These are phyloP conservation scores for Fraxinus albicans DNA, from an alignment of 305 asterid genomes.

Conservation along the genomic window DNA sequence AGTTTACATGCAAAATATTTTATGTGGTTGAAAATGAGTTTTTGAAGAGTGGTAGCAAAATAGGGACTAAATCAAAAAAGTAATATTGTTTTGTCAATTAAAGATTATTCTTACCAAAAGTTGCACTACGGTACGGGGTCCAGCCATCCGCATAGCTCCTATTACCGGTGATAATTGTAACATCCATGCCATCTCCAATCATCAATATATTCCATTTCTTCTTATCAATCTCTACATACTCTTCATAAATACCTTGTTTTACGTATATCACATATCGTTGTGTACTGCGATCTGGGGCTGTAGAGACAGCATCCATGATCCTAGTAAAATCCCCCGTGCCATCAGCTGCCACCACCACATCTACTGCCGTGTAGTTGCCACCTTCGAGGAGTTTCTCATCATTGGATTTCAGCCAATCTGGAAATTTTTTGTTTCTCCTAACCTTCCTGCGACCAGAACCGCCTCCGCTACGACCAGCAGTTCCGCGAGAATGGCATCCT, in stretches of 20 bases:
- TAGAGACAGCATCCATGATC: constrained; percentile 48
- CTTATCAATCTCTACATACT: constrained; percentile 54
- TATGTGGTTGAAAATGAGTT: too few relatives aligned
- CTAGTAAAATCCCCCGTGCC: constrained; percentile 60
- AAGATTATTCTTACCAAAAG: constrained; percentile 51
- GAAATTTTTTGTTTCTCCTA: constrained; percentile 25
- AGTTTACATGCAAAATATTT: neutral
- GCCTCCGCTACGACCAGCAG: neutral
- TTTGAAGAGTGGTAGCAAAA: too few relatives aligned
- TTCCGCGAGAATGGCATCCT: neutral
- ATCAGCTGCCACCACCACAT: constrained; percentile 70
- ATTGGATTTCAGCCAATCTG: constrained; percentile 45
- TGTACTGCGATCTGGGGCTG: constrained; percentile 46
- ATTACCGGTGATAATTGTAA: constrained; percentile 60
- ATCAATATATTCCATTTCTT: constrained; percentile 63
- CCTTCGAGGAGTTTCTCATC: constrained; percentile 57
- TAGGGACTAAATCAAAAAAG: too few relatives aligned
- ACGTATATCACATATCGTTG: constrained; percentile 52
- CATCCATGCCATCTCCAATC: constrained; percentile 70
- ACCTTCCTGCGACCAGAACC: constrained; percentile 31
- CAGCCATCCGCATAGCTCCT: constrained; percentile 54
- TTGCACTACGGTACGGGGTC: constrained; percentile 61
- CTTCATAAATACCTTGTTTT: constrained; percentile 62
- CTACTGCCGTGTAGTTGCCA: constrained; percentile 24
- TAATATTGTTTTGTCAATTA: neutral